Evolutionary conservation across 2,329 filamentous ascomycete species (phyloP).

Genomic region (Fusarium tricinctum): DNA sequence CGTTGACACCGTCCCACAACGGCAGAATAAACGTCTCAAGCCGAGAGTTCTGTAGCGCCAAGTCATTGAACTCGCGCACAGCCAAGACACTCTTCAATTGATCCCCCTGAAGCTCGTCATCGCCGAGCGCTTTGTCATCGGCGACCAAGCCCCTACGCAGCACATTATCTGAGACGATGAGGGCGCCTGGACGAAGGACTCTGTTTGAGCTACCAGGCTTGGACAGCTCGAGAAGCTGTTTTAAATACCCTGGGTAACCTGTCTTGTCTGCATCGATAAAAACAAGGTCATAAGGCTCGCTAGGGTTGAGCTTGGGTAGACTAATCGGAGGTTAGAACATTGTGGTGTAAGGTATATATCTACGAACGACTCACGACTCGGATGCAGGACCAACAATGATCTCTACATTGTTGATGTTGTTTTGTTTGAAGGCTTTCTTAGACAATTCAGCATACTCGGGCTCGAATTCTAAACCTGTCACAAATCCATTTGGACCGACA

Average conservation of each 20-base stretch:
- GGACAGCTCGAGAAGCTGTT: constrained; percentile 61
- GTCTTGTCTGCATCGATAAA: constrained; percentile 69
- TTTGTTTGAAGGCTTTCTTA: constrained; percentile 55
- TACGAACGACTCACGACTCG: constrained; percentile 57
- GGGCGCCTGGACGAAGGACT: constrained; percentile 63
- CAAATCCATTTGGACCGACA: constrained; percentile 59
- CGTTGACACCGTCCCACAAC: constrained; percentile 60
- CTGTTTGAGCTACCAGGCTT: constrained; percentile 54
- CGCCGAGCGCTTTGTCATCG: constrained; percentile 48
- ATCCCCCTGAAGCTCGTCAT: constrained; percentile 38
- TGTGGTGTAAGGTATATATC: too few species aligned
- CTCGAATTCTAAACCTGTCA: constrained; percentile 62
- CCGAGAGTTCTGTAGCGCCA: constrained; percentile 52
- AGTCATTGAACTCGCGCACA: constrained; percentile 55
- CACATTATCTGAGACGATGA: constrained; percentile 69
- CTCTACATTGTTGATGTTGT: constrained; percentile 61
- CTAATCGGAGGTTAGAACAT: constrained; percentile 29
- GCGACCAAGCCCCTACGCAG: constrained; percentile 65
- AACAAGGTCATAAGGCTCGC: constrained; percentile 64
- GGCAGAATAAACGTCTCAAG: constrained; percentile 59
- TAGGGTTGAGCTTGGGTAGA: constrained; percentile 50
- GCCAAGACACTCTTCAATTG: constrained; percentile 45
- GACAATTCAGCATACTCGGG: constrained; percentile 60
- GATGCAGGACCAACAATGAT: constrained; percentile 63
- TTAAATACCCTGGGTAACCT: constrained; percentile 64